Conservation (phyloP, 1,139 yeast genomes). For the Suhomyces taliae region DNA sequence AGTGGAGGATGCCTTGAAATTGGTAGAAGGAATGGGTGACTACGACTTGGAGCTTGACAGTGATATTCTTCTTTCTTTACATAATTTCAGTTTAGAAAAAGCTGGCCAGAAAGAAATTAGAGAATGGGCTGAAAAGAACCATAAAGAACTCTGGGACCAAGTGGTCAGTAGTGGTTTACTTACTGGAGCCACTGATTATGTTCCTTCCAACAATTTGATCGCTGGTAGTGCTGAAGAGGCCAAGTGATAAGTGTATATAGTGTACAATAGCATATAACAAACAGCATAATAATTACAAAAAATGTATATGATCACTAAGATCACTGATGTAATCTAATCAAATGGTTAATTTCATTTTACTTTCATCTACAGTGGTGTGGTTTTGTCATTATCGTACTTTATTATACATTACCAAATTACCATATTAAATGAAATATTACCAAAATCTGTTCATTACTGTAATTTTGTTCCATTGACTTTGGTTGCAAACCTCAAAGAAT, state of each 20-base stretch:
- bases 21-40: conserved; percentile 51
- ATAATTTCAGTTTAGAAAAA: conserved; percentile 59
- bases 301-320: too few relatives aligned
- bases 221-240: conserved; percentile 8
- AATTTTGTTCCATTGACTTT: conserved; percentile 65
- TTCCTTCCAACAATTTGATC: conserved; percentile 24
- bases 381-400: too few relatives aligned
- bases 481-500: conserved; percentile 86
- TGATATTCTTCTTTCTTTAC: conserved; percentile 55
- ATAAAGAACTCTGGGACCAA: conserved; percentile 50
- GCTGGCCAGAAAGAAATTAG: conserved; percentile 48
- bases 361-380: too few relatives aligned
- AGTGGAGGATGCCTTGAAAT: conserved; percentile 55
- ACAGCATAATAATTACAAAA: neutral
- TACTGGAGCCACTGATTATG: conserved; percentile 34
- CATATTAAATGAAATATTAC: too few relatives aligned
- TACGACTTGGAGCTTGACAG: conserved; percentile 50
- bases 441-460: neutral
- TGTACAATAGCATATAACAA: neutral
- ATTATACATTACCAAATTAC: too few relatives aligned
- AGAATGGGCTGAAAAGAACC: conserved; percentile 52
- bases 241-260: neutral
- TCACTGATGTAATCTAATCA: too few relatives aligned
- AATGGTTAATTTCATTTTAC: too few relatives aligned
- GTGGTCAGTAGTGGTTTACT: conserved; percentile 39